Conservation (phyloP, 2,329 filamentous ascomycete genomes). For the Verticillium dahliae region DNA sequence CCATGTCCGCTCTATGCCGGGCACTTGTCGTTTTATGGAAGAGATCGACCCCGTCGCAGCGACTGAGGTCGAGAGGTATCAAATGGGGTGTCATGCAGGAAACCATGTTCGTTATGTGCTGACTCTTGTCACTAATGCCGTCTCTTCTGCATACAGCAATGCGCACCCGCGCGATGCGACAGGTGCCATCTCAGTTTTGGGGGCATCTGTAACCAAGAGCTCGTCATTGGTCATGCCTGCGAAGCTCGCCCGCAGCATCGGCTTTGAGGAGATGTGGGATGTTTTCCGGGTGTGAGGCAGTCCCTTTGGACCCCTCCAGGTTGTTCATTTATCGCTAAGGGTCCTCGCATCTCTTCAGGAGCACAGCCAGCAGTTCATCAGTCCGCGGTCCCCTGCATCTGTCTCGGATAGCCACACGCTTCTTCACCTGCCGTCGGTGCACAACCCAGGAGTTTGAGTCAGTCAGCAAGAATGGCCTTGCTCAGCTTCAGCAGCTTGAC, state of each 20-base stretch:
- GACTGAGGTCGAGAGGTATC: not conserved
- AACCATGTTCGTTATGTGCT: not conserved
- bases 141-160: not conserved
- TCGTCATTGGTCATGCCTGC: not conserved
- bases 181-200: not conserved
- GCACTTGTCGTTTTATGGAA: not conserved
- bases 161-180: not conserved
- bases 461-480: slow-evolving; percentile 22
- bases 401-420: not conserved
- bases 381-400: not conserved
- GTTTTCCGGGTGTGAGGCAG: not conserved
- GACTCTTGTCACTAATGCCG: not conserved
- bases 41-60: not conserved
- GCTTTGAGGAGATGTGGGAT: not conserved
- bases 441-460: not conserved
- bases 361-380: not conserved
- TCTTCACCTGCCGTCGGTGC: not conserved
- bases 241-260: not conserved
- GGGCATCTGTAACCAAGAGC: not conserved
- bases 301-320: not conserved
- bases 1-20: not conserved
- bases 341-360: not conserved
- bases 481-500: slow-evolving; percentile 24
- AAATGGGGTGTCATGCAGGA: not conserved
- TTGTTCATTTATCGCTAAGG: not conserved